Base-by-base conservation (phyloP, 2,329 filamentous ascomycete species). In the Penicillium decumbens region DNA sequence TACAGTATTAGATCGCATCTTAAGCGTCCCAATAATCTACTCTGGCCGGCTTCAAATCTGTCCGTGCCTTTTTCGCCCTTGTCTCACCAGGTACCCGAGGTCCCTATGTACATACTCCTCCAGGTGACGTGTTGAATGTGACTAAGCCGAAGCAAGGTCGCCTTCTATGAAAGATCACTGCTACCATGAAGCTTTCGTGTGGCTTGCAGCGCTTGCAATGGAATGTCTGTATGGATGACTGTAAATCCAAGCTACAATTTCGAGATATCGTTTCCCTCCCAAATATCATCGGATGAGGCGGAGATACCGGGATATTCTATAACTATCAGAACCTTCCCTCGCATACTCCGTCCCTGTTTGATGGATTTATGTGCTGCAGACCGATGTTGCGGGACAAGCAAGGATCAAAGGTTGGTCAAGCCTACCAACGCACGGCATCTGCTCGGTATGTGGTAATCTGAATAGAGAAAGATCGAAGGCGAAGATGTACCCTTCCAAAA, bases 1-100 rank as follows among this genome's bases (percentile, higher is more conserved):
- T 42, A 13, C n/a, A 29, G 25, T 42, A 13, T 18, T 42, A 23
- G 5, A 51, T 48, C 25, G 46, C 23, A 47, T 25, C 29, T 37
- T 23, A 12, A 40, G 41, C 28, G 37, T 43, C 32, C 29, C 43
- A 39, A 39, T 27, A 47, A 41, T 51, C 27, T 12, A 47, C 12
- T 27, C 41, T 28, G 37, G 25, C 30, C 27, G 38, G 24, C 23
- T 12, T 18, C 25, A 15, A 48, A 7, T 23, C n/a, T 37, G 33
- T 37, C 15, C 20, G 38, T 40, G 23, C 23, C 9, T 40, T 40
- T 25, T 15, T 23, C 38, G 20, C 24, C 18, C 20, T 38, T 6
- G 15, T 39, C 38, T n/a, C 38, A 25, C 12, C 38, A 40, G 38
- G 23, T 27, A 40, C 38, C 38, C 38, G 38, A 40, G 38, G 23